Evolutionary conservation across 2,329 filamentous ascomycete genomes (phyloP).

Genomic region (Xenosphaeropsis pyriputrescens): DNA sequence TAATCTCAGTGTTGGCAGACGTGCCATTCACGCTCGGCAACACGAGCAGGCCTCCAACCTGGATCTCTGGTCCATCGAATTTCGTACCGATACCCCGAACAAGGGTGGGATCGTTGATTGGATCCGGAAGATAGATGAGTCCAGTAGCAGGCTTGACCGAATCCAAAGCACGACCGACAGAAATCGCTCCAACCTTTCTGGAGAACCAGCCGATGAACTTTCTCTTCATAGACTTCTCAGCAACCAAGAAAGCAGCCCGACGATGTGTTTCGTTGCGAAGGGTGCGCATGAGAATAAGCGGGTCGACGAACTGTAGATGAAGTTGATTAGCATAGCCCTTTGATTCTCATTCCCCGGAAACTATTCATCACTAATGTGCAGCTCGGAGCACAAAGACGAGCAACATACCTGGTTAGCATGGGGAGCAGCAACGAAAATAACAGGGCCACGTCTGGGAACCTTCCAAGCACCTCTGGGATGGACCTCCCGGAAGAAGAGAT

Average conservation of each 20-base stretch:
- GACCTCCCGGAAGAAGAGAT: conserved; percentile 96
- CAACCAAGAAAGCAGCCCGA: conserved; percentile 83
- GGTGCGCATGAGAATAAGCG: conserved; percentile 81
- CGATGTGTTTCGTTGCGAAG: conserved; percentile 76
- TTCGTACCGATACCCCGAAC: conserved; percentile 69
- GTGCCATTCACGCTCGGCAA: conserved; percentile 70
- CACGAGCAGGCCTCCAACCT: conserved; percentile 72
- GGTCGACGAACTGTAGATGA: conserved; percentile 69
- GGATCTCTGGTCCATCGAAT: conserved; percentile 58
- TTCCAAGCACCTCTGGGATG: conserved; percentile 93
- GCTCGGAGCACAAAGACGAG: neutral
- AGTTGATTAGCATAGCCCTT: neutral
- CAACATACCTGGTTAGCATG: conserved; percentile 78
- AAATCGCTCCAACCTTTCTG: conserved; percentile 72
- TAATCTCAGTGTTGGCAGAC: conserved; percentile 69
- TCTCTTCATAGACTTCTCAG: conserved; percentile 86
- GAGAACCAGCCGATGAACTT: conserved; percentile 81
- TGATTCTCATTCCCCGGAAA: neutral
- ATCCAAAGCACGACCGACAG: conserved; percentile 88
- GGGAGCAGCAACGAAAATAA: conserved; percentile 91
- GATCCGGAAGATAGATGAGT: conserved; percentile 78
- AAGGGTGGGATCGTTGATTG: conserved; percentile 68
- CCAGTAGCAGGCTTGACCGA: conserved; percentile 67
- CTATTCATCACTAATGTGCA: neutral
- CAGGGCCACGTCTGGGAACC: conserved; percentile 72